Evolutionary conservation across 2,329 filamentous ascomycete species (phyloP).

Genomic region (Claviceps cyperi): DNA sequence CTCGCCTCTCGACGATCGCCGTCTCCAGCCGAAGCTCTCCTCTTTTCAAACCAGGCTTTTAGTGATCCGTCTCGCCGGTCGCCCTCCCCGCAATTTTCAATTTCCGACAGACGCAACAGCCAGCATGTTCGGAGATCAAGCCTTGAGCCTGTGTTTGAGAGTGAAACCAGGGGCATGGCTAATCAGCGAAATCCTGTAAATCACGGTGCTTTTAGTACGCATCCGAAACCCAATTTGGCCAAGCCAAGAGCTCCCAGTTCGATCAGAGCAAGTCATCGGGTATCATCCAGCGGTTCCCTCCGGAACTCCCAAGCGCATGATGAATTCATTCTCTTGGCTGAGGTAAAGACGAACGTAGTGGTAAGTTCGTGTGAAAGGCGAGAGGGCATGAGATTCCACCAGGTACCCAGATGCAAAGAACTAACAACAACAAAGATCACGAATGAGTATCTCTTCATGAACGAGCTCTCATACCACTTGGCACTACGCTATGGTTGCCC

Average conservation of each 20-base stretch:
- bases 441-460: constrained; percentile 62
- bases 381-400: neutral
- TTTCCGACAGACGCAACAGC: constrained; percentile 1
- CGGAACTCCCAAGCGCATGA: neutral
- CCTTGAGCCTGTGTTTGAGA: constrained; percentile 4
- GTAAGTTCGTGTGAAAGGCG: constrained; percentile 7
- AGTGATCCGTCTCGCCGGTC: constrained; percentile 1
- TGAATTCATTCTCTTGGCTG: constrained; percentile 1
- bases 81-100: constrained; percentile 3
- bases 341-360: constrained; percentile 20
- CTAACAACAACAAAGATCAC: constrained; percentile 37
- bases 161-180: neutral
- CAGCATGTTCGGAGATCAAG: constrained; percentile 1
- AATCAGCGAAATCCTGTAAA: neutral
- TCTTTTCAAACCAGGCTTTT: neutral
- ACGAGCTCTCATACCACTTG: constrained; percentile 57
- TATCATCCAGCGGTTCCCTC: neutral
- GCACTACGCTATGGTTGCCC: constrained; percentile 63
- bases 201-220: neutral
- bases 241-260: constrained; percentile 4
- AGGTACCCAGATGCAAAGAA: neutral
- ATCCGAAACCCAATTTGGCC: constrained; percentile 2
- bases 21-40: constrained; percentile 2
- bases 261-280: neutral
- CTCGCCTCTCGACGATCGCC: neutral